Evolutionary conservation across 305 asterid genomes (phyloP).

Genomic region (Solanum hybrid): DNA sequence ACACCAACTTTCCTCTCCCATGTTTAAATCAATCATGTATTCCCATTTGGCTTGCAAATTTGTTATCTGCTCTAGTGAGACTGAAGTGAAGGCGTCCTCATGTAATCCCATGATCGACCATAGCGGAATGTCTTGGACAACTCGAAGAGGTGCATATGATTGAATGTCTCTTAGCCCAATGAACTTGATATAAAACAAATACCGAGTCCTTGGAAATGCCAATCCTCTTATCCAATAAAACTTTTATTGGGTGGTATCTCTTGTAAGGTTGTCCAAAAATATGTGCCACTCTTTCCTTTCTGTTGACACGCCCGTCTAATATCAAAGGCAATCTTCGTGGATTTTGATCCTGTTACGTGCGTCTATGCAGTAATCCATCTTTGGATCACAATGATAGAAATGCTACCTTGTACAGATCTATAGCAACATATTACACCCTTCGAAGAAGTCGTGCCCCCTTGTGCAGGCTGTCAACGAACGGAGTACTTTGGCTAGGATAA

Average conservation of each 20-base stretch:
- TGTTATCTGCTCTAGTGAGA: neutral
- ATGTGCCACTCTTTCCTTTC: neutral
- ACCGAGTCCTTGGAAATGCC: neutral
- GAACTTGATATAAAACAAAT: neutral
- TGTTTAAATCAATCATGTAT: too few relatives aligned
- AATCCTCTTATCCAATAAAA: neutral
- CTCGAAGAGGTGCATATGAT: neutral
- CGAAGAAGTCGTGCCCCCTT: neutral
- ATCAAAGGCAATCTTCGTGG: neutral
- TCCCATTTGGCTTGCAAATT: too few relatives aligned
- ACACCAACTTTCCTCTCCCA: too few relatives aligned
- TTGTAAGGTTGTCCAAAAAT: neutral
- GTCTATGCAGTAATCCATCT: neutral
- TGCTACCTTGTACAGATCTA: neutral
- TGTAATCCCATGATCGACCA: neutral
- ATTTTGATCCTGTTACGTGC: neutral
- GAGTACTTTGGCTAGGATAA: neutral
- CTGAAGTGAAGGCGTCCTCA: neutral
- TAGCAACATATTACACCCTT: too few relatives aligned
- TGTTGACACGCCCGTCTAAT: neutral
- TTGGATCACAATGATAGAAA: neutral
- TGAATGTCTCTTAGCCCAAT: neutral
- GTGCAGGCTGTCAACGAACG: neutral
- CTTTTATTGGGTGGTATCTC: neutral
- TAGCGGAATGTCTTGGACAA: neutral